Base-by-base conservation (phyloP, 225 moss, liverwort and hornwort species). In the Ulota crispa region DNA sequence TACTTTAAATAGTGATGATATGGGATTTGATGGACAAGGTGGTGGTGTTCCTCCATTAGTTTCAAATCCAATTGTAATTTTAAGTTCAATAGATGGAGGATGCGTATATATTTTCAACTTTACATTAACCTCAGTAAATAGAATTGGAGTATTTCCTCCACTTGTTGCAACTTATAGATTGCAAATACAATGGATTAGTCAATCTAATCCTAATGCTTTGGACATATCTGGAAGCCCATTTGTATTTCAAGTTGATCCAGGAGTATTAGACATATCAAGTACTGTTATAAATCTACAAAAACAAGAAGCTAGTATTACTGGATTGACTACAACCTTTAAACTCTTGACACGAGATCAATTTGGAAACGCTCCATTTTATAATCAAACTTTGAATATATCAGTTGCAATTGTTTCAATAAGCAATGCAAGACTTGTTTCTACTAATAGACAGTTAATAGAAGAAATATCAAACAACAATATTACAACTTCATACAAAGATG, bases 311-410 rank as follows among this genome's bases (percentile, higher is more conserved):
- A 16, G 85, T 42, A 15, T 69, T 24, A 85, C 69, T 27, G 87
- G 89, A 4, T 84, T 91, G 26, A 87, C 55, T 41, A 89, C 89
- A 73, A 84, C 73, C 27, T 91, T 91, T 77, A 78, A 63, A 1
- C 80, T 91, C 43, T 2, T 81, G 5, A 89, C 89, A 21, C 68
- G 70, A 6, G 89, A 91, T 83, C 81, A 57, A 42, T 85, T n/a
- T 32, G 89, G 91, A 53, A 91, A 91, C 55, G 34, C 82, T 6
- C 85, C 91, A 13, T 86, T 87, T 80, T 91, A 89, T 45, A 89
- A 87, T 19, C 89, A 91, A 73, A 89, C 91, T n/a, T 87, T 91
- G 9, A 87, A 89, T 57, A 77, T 91, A 43, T 80, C 87, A 19
- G n/a, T 67, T 3, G 1, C 52, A 24, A 26, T 89, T 18, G 59